phyloP scores from a whole-genome alignment of 2,329 filamentous ascomycete genomes.

The Geosmithia flava region DNA sequence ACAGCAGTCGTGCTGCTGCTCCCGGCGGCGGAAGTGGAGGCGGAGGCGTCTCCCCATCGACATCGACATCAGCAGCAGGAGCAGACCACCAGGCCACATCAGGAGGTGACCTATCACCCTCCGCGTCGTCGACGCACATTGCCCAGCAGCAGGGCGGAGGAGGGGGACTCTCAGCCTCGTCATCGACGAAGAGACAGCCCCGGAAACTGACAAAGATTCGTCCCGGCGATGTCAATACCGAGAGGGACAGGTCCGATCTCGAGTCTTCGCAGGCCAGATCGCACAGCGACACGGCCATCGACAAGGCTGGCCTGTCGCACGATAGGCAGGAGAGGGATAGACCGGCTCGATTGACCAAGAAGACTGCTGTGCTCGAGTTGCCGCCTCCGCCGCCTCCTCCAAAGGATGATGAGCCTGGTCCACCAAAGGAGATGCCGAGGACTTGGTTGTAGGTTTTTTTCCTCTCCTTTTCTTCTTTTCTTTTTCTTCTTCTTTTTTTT shows the following conservation, averaged over 20 bases:
- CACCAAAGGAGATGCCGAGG: background rate
- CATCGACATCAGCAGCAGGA: no score
- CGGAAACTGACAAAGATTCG: slow-evolving; percentile 29
- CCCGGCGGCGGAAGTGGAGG: slow-evolving; percentile 14
- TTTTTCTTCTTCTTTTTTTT: background rate
- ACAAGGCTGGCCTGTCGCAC: background rate
- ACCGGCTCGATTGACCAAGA: background rate
- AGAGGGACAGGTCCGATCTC: slow-evolving; percentile 11
- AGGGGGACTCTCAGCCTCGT: no score
- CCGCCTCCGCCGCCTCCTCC: no score
- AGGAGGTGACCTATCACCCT: no score
- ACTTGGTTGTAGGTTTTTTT: background rate
- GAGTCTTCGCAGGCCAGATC: background rate
- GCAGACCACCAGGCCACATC: no score
- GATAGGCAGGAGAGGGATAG: background rate
- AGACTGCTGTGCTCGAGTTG: background rate
- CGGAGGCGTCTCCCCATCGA: background rate
- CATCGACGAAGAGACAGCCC: slow-evolving; percentile 16
- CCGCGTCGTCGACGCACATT: no score
- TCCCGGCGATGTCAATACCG: no score
- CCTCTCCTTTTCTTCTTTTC: background rate
- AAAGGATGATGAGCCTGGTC: background rate
- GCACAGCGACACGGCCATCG: background rate
- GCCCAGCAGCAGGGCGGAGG: no score
- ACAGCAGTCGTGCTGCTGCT: slow-evolving; percentile 11